Evolutionary conservation across 495 filamentous ascomycete genomes (phyloP).

Genomic region (Talaromyces thailandensis): DNA sequence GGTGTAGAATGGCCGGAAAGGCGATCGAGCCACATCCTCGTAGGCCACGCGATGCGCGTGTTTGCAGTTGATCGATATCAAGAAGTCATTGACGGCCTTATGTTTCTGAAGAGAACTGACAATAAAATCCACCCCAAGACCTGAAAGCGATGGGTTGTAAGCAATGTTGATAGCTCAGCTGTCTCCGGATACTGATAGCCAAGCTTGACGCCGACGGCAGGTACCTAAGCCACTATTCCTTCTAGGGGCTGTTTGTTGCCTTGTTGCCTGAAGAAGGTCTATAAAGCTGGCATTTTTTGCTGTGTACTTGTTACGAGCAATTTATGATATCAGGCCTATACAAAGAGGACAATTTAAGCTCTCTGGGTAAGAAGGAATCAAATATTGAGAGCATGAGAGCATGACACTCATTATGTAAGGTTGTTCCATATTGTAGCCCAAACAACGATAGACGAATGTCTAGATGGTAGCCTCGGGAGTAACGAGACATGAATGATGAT

Average conservation of each 20-base stretch:
- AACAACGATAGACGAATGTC: neutral
- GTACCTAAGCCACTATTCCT: neutral
- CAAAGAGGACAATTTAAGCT: no score
- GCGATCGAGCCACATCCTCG: slow-evolving; percentile 79
- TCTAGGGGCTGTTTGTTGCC: neutral
- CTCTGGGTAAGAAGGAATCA: neutral
- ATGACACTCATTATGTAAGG: neutral
- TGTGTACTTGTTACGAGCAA: no score
- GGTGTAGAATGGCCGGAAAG: slow-evolving; percentile 64
- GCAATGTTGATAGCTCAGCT: neutral
- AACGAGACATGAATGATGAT: neutral
- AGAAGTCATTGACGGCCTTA: neutral
- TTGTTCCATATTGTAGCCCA: neutral
- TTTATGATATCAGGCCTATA: no score
- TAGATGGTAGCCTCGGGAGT: neutral
- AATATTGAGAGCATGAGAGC: neutral
- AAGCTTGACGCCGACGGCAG: neutral
- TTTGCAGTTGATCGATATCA: neutral
- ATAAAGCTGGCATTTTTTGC: neutral
- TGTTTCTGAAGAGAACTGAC: neutral
- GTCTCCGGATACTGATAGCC: neutral
- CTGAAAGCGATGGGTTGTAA: neutral
- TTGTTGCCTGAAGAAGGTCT: neutral
- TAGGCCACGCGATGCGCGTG: slow-evolving; percentile 8
- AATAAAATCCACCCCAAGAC: neutral